Percentiles rank a stretch among this genome's conserved stretches.
These are phyloP conservation scores for Biancaea sappan DNA, from an alignment of 306 rosid species.

Conservation along the genomic window DNA sequence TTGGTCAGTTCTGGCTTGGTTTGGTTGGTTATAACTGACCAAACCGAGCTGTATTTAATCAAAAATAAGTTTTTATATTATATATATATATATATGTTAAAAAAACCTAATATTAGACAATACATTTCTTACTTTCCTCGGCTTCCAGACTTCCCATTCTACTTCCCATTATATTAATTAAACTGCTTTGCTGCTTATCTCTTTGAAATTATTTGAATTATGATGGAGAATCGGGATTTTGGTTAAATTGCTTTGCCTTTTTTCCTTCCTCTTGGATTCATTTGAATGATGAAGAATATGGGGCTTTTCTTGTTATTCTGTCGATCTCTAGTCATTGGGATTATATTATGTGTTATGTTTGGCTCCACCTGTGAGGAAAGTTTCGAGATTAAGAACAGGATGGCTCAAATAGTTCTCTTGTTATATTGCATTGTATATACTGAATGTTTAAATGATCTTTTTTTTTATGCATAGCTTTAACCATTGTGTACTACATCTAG, in stretches of 20 bases:
- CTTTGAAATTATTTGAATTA: constrained; percentile 26
- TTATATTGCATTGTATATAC: constrained; percentile 16
- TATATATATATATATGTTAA: too few species aligned
- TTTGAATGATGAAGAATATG: neutral
- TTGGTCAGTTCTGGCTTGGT: too few species aligned
- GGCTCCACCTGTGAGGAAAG: neutral
- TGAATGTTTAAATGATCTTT: constrained; percentile 4
- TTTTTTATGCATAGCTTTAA: neutral
- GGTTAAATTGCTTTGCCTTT: neutral
- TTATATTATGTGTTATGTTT: neutral
- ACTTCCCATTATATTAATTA: too few species aligned
- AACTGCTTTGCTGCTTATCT: constrained; percentile 4
- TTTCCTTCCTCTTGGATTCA: neutral
- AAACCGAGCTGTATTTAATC: too few species aligned
- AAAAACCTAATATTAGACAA: too few species aligned
- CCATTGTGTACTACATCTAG: neutral
- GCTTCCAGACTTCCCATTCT: too few species aligned
- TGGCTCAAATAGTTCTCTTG: neutral
- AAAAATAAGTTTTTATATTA: too few species aligned
- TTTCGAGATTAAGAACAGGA: neutral
- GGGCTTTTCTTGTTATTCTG: neutral
- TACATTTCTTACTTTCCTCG: too few species aligned
- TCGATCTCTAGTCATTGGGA: neutral
- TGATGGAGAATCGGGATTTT: neutral
- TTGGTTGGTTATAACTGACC: too few species aligned